Base-by-base conservation (phyloP, 1,284 basidiomycete species). In the Sporisorium graminicola region DNA sequence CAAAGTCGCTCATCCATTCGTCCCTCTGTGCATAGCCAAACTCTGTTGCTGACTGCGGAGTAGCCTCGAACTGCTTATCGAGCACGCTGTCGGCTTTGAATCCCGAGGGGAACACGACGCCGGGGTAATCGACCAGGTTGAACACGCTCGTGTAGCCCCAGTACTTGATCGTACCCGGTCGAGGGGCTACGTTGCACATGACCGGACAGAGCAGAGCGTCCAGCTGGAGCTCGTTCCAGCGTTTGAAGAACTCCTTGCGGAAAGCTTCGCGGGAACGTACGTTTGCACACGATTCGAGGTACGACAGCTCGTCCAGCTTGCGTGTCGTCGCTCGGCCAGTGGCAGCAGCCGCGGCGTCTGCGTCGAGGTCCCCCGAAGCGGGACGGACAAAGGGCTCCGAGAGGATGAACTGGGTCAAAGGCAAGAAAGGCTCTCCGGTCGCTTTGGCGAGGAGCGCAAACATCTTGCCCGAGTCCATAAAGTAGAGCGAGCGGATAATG, bases 81-180 rank as follows among this genome's bases (percentile, higher is more conserved):
- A 51, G 14, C 46, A 58, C 31, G 2, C 31, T n/a, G 27, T 75
- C 58, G 0, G 67, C 67, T 9, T 50, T 43, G 46, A 65, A 47
- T 10, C 67, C 65, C 14, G 75, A 69, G 1, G 79, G 79, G 22
- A 81, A 75, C 12, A 73, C 71, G 3, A 74, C 67, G 1, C 69
- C 71, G 0, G 79, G 79, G 29, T 71, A 66, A 53, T 81, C 78
- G 51, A 73, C 65, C 10, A 81, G 67, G 18, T 81, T 81, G 49
- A 78, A 81, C 16, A 71, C 63, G 31, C 63, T 65, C 31, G 79
- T 81, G 56, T 81, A 81, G 24, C 65, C 65, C 77, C 70, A 78
- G 50, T 78, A 78, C 26, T 46, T 57, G 49, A 78, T 56, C 29
- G 61, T 71, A 5, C 61, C 64, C 43, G 74, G 74, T n/a, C 78